Conservation (phyloP, 2,329 filamentous ascomycete species). For the Coniochaeta hoffmannii region DNA sequence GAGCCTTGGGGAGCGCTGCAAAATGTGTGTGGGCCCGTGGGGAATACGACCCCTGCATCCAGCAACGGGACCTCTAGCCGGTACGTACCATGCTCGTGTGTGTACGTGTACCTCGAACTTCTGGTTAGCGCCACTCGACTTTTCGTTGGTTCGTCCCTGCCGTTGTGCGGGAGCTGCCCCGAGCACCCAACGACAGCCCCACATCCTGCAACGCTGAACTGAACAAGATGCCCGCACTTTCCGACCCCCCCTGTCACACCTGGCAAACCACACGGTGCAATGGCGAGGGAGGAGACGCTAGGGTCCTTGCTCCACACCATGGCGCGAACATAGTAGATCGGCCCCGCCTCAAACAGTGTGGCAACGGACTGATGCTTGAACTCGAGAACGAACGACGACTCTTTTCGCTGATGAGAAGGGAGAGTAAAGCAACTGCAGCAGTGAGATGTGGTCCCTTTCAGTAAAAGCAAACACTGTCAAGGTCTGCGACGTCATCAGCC, state of each 20-base stretch:
- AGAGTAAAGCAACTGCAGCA: too few species aligned
- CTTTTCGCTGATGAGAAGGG: too few species aligned
- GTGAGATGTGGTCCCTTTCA: too few species aligned
- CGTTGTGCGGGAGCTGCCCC: slow-evolving; percentile 1
- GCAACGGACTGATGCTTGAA: too few species aligned
- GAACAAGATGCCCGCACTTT: background rate
- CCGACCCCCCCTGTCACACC: background rate
- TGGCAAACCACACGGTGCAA: background rate
- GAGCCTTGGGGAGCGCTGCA: background rate
- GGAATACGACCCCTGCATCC: background rate
- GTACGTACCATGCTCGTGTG: background rate
- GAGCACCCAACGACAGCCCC: background rate
- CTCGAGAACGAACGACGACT: too few species aligned
- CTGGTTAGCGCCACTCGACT: background rate
- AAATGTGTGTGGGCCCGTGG: slow-evolving; percentile 2
- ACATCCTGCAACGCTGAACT: background rate
- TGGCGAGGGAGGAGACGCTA: background rate
- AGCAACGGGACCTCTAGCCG: background rate
- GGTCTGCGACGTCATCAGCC: too few species aligned
- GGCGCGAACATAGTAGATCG: background rate
- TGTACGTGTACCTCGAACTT: background rate
- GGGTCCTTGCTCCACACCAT: background rate
- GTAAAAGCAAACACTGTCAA: too few species aligned
- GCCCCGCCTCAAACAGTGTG: too few species aligned
- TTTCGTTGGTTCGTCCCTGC: background rate